phyloP scores from a whole-genome alignment of 257 asterid genomes.

The Nemophila menziesii region DNA sequence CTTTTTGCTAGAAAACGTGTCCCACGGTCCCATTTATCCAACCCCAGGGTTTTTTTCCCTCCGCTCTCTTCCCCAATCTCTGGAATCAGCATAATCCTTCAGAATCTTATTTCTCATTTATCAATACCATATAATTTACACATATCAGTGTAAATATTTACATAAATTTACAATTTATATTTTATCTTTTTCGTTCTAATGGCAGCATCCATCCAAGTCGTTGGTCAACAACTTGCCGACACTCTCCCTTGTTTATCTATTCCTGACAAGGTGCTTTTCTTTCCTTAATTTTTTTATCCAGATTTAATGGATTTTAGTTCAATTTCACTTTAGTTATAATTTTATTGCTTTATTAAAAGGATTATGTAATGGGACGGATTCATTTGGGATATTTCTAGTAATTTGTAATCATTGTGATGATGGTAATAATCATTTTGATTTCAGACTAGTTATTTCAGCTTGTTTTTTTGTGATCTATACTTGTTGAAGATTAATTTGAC shows the following conservation, averaged over 20 bases:
- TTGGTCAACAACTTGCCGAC: conserved; percentile 22
- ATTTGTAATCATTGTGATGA: not conserved
- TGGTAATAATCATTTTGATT: not conserved
- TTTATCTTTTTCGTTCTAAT: conserved; percentile 9
- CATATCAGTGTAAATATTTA: not conserved
- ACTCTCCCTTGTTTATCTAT: conserved; percentile 25
- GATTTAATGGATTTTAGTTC: not conserved
- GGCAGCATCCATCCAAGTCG: conserved; percentile 32
- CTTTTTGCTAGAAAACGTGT: no score
- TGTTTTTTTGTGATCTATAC: not conserved
- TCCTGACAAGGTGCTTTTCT: conserved; percentile 29
- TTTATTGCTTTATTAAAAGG: not conserved
- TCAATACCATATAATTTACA: not conserved
- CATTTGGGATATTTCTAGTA: not conserved
- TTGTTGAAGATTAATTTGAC: not conserved
- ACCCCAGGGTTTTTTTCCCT: not conserved
- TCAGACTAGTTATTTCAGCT: not conserved
- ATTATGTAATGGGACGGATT: not conserved
- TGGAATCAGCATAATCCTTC: conserved; percentile 28
- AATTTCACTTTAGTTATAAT: not conserved
- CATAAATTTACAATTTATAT: no score
- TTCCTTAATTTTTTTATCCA: not conserved
- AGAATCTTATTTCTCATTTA: conserved; percentile 9
- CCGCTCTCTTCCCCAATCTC: conserved; percentile 2
- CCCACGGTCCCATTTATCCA: not conserved